Percentiles rank a stretch among this genome's conserved stretches.
Evolutionary conservation across 345 rosid genomes (phyloP).

Genomic region (Lepidium sativum): DNA sequence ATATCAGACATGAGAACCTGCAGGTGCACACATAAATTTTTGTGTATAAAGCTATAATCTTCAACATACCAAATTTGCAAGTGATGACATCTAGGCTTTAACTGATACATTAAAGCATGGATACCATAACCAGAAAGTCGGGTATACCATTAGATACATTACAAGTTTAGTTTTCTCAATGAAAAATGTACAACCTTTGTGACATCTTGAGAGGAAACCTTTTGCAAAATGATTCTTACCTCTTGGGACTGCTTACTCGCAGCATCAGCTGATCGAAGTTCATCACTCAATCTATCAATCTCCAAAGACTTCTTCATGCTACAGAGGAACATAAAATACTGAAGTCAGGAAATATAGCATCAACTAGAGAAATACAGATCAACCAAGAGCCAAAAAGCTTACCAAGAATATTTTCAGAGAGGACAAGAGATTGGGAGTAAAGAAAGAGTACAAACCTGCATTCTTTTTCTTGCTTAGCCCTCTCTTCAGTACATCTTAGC

Average conservation of each 20-base stretch:
- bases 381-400: not conserved
- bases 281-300: slow-evolving; percentile 46
- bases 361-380: not conserved
- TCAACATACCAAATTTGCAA: not conserved
- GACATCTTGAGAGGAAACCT: not conserved
- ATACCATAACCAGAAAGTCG: not conserved
- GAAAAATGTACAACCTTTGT: not conserved
- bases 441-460: slow-evolving; percentile 43
- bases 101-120: not conserved
- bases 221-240: slow-evolving; percentile 35
- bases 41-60: not conserved
- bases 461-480: slow-evolving; percentile 34
- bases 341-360: not conserved
- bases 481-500: slow-evolving; percentile 37
- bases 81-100: not conserved
- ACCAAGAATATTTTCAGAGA: not conserved
- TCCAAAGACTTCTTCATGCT: slow-evolving; percentile 48
- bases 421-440: not conserved
- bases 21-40: not conserved
- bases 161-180: too few relatives aligned
- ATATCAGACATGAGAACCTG: slow-evolving; percentile 35
- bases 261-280: slow-evolving; percentile 30
- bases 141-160: not conserved
- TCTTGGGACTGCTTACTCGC: slow-evolving; percentile 35
- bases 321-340: slow-evolving; percentile 15